Evolutionary conservation across 2,329 filamentous ascomycete species (phyloP).

Genomic region (Phaeosphaeria sp.): DNA sequence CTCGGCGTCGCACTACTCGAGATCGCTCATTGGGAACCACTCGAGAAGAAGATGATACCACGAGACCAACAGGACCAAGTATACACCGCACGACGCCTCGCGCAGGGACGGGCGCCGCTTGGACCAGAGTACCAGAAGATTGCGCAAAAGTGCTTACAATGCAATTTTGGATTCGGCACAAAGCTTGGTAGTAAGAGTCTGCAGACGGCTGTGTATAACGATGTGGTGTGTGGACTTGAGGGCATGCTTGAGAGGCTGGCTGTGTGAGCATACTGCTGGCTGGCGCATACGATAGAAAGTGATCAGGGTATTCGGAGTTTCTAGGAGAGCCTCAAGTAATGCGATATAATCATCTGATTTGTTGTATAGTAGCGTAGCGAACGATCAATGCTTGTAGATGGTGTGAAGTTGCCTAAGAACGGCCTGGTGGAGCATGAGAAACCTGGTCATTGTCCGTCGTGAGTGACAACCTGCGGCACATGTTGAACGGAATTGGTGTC

Average conservation of each 20-base stretch:
- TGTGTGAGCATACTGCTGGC: neutral
- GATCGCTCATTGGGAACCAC: constrained; percentile 29
- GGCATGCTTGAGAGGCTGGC: constrained; percentile 10
- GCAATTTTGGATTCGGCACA: constrained; percentile 27
- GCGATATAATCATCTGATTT: too few relatives aligned
- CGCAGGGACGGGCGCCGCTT: constrained; percentile 14
- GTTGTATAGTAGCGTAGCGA: too few relatives aligned
- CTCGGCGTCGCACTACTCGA: constrained; percentile 35
- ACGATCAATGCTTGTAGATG: too few relatives aligned
- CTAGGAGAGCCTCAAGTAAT: too few relatives aligned
- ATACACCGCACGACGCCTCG: constrained; percentile 29
- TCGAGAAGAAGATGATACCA: constrained; percentile 21
- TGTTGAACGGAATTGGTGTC: too few relatives aligned
- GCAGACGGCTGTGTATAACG: constrained; percentile 31
- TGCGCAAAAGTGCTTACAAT: constrained; percentile 23
- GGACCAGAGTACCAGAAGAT: constrained; percentile 26
- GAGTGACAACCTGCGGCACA: too few relatives aligned
- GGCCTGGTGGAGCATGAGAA: too few relatives aligned
- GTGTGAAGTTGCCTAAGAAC: too few relatives aligned
- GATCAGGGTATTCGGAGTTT: too few relatives aligned
- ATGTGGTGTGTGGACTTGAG: constrained; percentile 31
- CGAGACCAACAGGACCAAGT: constrained; percentile 23
- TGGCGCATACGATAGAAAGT: too few relatives aligned
- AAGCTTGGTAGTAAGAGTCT: constrained; percentile 25
- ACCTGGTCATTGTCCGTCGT: too few relatives aligned